Percentiles rank a stretch among this genome's conserved stretches.
These are phyloP conservation scores for Leishmania aethiopica DNA, from an alignment of 208 protist genomes.

Conservation along the genomic window DNA sequence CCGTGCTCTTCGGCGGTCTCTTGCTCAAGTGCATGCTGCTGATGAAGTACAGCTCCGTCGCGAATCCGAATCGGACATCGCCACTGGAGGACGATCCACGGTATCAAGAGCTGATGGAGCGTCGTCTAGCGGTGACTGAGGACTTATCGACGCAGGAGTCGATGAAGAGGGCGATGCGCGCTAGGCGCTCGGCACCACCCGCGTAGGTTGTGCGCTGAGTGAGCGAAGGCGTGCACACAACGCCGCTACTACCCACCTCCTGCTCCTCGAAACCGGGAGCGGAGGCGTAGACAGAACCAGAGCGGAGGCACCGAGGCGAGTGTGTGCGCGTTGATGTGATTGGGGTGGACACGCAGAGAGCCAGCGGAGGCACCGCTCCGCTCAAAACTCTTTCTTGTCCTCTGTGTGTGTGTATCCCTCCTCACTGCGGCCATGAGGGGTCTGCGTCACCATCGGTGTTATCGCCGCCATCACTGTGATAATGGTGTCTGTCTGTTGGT, in stretches of 20 bases:
- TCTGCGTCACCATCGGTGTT: background rate
- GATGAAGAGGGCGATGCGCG: conserved; percentile 36
- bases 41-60: conserved; percentile 50
- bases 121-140: conserved; percentile 51
- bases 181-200: conserved; percentile 30
- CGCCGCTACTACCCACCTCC: background rate
- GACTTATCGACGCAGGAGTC: conserved; percentile 36
- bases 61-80: conserved; percentile 9
- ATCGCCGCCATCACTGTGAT: background rate
- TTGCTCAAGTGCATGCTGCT: conserved; percentile 66
- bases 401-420: background rate
- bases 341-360: background rate
- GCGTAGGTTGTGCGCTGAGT: conserved; percentile 15
- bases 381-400: background rate
- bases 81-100: conserved; percentile 50
- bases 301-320: background rate
- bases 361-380: background rate
- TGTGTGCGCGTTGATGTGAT: background rate
- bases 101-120: conserved; percentile 54
- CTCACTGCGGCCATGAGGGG: background rate
- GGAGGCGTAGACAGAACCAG: background rate
- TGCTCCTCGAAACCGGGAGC: background rate
- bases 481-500: background rate
- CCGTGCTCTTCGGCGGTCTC: conserved; percentile 61
- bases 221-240: background rate